Base-by-base conservation (phyloP, 2,329 filamentous ascomycete species). In the Diaporthe ilicicola region DNA sequence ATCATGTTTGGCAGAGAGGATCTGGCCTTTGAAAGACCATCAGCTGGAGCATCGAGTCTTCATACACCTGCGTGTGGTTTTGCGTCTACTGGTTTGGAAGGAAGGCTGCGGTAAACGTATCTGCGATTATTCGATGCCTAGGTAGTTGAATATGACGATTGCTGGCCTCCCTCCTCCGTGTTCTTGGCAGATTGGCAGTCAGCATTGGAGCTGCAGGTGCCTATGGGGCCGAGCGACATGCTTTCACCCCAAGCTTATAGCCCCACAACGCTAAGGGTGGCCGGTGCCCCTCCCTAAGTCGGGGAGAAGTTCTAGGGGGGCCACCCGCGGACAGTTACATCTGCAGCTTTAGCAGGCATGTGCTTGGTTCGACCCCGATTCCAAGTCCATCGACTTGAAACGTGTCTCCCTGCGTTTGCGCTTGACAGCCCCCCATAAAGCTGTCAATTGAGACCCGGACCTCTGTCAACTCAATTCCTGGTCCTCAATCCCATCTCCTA, bases 1-100 rank as follows among this genome's bases (percentile, higher is more conserved):
- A 92, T 92, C 88, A 91, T 91, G 80, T 77, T 84, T 80, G 42
- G 42, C 42, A 68, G 59, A 46, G 50, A 55, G 37, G 39, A 24
- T 69, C 17, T 51, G 48, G 42, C 61, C 17, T 50, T 34, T 50
- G 32, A 22, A 67, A 27, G 56, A 71, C 66, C 72, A 55, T 73
- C 48, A 71, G 64, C 61, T 62, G 67, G 34, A 22, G 32, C 50
- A 29, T 67, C 19, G 37, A 29, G 42, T 13, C 34, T 10, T 22
- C 54, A 51, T 50, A n/a, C n/a, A 44, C 22, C 9, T 59, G 27
- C 17, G 19, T 27, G 24, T 24, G 12, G 24, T 17, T 34, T n/a
- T 42, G 3, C n/a, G 32, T 50, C 8, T 6, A 8, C 13, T 8
- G 22, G 6, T 5, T 50, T n/a, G 34, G 17, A 37, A 17, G 34